Evolutionary conservation across 805 yeast genomes (phyloP).

Genomic region (Huiozyma naganishii): DNA sequence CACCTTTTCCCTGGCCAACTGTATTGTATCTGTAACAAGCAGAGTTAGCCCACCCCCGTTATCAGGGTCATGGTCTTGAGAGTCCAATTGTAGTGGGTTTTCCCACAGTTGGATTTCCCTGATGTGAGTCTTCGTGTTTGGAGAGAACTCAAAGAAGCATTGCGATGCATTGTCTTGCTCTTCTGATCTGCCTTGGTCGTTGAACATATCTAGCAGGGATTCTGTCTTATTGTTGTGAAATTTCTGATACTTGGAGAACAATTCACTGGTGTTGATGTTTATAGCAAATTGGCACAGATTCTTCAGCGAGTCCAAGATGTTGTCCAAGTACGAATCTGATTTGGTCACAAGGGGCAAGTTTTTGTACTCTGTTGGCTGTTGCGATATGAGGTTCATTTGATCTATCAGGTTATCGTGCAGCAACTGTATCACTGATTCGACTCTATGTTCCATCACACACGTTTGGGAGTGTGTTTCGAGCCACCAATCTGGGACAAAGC

Average conservation of each 20-base stretch:
- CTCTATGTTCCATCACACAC: slow-evolving; percentile 75
- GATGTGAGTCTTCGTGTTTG: slow-evolving; percentile 50
- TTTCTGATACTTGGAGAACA: slow-evolving; percentile 10
- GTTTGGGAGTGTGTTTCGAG: slow-evolving; percentile 81
- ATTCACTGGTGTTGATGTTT: slow-evolving; percentile 61
- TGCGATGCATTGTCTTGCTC: not conserved
- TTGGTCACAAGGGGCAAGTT: slow-evolving; percentile 32
- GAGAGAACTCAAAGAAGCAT: slow-evolving; percentile 36
- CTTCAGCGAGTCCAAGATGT: slow-evolving; percentile 17
- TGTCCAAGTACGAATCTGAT: slow-evolving; percentile 7
- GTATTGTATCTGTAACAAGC: slow-evolving; percentile 58
- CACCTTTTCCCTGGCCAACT: slow-evolving; percentile 50
- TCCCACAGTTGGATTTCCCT: slow-evolving; percentile 29
- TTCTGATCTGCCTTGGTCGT: not conserved
- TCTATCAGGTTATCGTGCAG: slow-evolving; percentile 71
- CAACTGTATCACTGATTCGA: slow-evolving; percentile 63
- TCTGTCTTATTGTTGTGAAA: not conserved
- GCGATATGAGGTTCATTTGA: slow-evolving; percentile 32
- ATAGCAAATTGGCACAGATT: slow-evolving; percentile 70
- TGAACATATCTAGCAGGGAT: not conserved
- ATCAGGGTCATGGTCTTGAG: not conserved
- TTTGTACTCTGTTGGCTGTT: slow-evolving; percentile 39
- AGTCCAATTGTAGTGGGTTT: slow-evolving; percentile 1
- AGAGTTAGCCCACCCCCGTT: slow-evolving; percentile 38
- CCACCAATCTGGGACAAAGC: slow-evolving; percentile 92